Conservation (phyloP, 371 early-diverging fungal species). For the Umbelopsis sp. region DNA sequence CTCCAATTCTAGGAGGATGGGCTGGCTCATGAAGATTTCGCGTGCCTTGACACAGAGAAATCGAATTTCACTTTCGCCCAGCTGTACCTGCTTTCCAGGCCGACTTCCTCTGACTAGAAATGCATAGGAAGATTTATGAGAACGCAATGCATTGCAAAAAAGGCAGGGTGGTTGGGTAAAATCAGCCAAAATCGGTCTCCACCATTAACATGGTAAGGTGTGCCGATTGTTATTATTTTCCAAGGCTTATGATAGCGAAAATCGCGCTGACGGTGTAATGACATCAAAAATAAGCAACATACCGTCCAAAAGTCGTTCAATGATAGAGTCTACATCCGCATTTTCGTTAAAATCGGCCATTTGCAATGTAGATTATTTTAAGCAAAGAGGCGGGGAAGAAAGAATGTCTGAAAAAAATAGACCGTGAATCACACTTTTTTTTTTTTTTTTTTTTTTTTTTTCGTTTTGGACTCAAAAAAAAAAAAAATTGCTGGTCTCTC, state of each 20-base stretch:
- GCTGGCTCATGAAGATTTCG: slow-evolving; percentile 92
- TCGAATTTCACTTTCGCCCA: slow-evolving; percentile 79
- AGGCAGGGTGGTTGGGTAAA: neutral
- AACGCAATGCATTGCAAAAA: neutral
- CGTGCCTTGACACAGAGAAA: slow-evolving; percentile 85
- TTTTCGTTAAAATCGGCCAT: slow-evolving; percentile 54
- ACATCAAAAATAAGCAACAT: slow-evolving; percentile 20
- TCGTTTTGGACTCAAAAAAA: no score
- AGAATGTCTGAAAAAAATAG: neutral
- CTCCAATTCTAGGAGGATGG: slow-evolving; percentile 89
- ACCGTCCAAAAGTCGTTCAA: slow-evolving; percentile 93
- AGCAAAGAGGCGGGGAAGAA: slow-evolving; percentile 3
- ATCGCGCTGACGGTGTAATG: neutral
- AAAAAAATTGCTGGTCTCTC: no score
- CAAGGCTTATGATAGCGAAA: neutral
- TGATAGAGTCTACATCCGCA: slow-evolving; percentile 84
- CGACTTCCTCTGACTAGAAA: slow-evolving; percentile 82
- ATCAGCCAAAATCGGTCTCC: neutral
- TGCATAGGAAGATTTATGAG: slow-evolving; percentile 28
- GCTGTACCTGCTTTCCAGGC: slow-evolving; percentile 79
- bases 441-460: neutral
- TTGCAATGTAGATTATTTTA: neutral
- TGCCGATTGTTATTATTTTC: neutral
- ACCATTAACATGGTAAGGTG: neutral
- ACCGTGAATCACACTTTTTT: slow-evolving; percentile 4